A percentile compares a stretch with the other conserved stretches of the same genome.
Conservation (phyloP, 2,329 filamentous ascomycete genomes). For the Fusarium oxysporum region DNA sequence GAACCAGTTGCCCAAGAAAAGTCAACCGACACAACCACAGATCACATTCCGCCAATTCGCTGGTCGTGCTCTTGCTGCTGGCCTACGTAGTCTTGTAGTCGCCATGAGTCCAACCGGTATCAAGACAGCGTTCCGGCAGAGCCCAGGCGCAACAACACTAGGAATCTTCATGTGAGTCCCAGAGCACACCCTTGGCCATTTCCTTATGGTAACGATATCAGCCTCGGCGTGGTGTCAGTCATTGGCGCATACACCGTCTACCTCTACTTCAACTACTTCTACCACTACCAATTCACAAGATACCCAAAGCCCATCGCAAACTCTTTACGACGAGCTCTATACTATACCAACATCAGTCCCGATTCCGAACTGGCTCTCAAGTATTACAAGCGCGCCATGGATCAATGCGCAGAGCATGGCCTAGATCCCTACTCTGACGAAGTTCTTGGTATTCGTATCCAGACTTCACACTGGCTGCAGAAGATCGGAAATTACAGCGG, state of each 20-base stretch:
- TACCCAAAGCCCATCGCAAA: conserved; percentile 79
- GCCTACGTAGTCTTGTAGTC: conserved; percentile 50
- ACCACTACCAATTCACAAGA: conserved; percentile 65
- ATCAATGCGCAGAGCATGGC: conserved; percentile 76
- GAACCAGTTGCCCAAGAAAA: conserved; percentile 42
- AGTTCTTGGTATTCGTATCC: conserved; percentile 88
- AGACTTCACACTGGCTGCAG: conserved; percentile 83
- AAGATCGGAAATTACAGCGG: conserved; percentile 76
- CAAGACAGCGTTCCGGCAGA: conserved; percentile 50
- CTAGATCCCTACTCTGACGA: conserved; percentile 94
- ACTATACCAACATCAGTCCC: conserved; percentile 82
- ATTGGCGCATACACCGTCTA: conserved; percentile 49
- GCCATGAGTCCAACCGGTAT: conserved; percentile 53
- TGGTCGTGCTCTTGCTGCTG: conserved; percentile 48
- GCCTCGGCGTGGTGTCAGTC: conserved; percentile 46
- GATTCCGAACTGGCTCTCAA: conserved; percentile 83
- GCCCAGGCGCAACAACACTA: conserved; percentile 47
- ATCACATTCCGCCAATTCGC: conserved; percentile 50
- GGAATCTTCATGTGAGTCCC: conserved; percentile 49
- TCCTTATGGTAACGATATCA: conserved; percentile 25
- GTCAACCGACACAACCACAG: conserved; percentile 36
- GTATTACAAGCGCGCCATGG: conserved; percentile 84
- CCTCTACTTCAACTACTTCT: conserved; percentile 67
- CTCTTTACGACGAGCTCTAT: conserved; percentile 84
- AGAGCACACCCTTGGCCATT: neutral